A percentile compares a stretch with the other conserved stretches of the same genome.
Conservation (phyloP, 1,284 basidiomycete genomes). For the Cryptococcus wingfieldii region DNA sequence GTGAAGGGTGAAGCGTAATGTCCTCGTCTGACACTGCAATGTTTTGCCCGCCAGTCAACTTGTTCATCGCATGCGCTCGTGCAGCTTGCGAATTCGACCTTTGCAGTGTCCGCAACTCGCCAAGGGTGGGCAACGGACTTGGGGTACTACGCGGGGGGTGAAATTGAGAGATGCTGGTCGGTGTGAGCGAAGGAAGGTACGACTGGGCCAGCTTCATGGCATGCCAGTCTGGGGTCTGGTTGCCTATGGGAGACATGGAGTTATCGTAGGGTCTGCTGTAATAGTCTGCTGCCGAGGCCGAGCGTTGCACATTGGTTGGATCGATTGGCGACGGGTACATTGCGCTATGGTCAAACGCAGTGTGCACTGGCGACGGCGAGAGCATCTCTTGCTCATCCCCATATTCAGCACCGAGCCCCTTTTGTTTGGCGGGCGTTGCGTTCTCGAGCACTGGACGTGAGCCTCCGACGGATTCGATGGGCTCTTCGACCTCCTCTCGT, state of each 20-base stretch:
- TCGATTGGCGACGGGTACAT: conserved; percentile 11
- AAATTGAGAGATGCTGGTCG: conserved; percentile 17
- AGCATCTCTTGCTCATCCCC: conserved; percentile 34
- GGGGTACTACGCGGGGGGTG: conserved; percentile 32
- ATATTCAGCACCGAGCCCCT: not conserved
- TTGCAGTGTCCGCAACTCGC: conserved; percentile 41
- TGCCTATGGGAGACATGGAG: conserved; percentile 16
- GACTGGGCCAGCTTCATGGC: conserved; percentile 39
- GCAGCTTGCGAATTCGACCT: conserved; percentile 48
- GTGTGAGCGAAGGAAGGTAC: conserved; percentile 38
- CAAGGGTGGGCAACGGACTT: conserved; percentile 42
- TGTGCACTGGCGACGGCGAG: conserved; percentile 26
- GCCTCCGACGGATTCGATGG: not conserved
- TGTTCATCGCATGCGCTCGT: conserved; percentile 44
- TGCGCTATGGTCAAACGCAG: conserved; percentile 13
- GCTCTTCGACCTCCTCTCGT: not conserved
- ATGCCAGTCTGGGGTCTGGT: conserved; percentile 31
- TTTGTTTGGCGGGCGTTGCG: not conserved
- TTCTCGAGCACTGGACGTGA: not conserved
- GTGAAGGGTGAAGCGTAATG: conserved; percentile 18
- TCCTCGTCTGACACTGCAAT: conserved; percentile 17
- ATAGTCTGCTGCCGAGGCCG: conserved; percentile 33
- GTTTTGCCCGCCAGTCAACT: conserved; percentile 42
- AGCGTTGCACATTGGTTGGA: conserved; percentile 30
- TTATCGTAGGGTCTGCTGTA: conserved; percentile 18